phyloP scores from a whole-genome alignment of 2,329 filamentous ascomycete species.

The Elsinoe ampelina region DNA sequence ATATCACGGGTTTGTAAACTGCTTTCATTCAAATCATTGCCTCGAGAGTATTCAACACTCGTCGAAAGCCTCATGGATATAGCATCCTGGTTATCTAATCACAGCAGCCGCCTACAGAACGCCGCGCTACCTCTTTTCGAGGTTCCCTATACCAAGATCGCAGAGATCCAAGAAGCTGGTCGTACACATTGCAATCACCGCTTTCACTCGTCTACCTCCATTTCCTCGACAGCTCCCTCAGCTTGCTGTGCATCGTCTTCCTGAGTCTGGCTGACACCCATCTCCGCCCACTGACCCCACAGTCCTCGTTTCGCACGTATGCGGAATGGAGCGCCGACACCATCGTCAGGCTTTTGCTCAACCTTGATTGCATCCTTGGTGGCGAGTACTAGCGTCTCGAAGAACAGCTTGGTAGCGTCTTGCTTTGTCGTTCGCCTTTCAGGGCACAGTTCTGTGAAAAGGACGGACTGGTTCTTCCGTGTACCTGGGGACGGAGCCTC shows the following conservation, averaged over 20 bases:
- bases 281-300: constrained; percentile 94
- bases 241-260: constrained; percentile 9
- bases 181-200: neutral
- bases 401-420: constrained; percentile 99
- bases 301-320: constrained; percentile 89
- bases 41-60: neutral
- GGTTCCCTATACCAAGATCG: neutral
- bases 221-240: neutral
- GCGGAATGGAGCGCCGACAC: constrained; percentile 68
- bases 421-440: constrained; percentile 70
- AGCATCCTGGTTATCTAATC: neutral
- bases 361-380: constrained; percentile 98
- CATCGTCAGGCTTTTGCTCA: constrained; percentile 59
- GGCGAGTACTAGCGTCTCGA: constrained; percentile 87
- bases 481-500: constrained; percentile 58
- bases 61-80: neutral
- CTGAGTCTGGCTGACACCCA: constrained; percentile 30
- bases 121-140: neutral
- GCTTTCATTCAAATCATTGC: constrained; percentile 4
- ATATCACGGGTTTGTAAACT: neutral
- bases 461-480: constrained; percentile 64
- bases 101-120: constrained; percentile 4
- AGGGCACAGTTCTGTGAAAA: constrained; percentile 87
- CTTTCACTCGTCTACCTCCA: neutral
- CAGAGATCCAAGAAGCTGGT: neutral